A percentile compares a stretch with the other conserved stretches of the same genome.
phyloP scores from a whole-genome alignment of 2,329 filamentous ascomycete genomes.

The Aspergillus sp. region DNA sequence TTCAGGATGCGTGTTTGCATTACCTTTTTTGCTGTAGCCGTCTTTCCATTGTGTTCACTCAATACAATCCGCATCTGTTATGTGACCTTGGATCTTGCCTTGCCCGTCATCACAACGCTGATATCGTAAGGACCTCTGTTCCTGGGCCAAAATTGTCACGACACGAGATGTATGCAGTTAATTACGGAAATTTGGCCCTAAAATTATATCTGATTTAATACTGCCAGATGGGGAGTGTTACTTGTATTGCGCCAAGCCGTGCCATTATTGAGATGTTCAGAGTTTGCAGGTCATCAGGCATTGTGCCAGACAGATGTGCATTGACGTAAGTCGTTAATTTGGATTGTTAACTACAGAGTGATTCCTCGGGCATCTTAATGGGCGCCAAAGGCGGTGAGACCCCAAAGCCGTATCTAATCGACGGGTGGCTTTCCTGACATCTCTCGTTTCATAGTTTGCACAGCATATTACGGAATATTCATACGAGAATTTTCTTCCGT shows the following conservation, averaged over 20 bases:
- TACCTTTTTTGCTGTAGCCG: background rate
- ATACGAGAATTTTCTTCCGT: too few relatives aligned
- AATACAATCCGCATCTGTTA: background rate
- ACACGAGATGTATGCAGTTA: background rate
- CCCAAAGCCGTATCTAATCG: too few relatives aligned
- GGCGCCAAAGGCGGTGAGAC: too few relatives aligned
- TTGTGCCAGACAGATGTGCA: too few relatives aligned
- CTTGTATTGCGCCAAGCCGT: background rate
- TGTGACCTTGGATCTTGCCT: background rate
- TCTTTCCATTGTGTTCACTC: background rate
- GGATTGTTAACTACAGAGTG: too few relatives aligned
- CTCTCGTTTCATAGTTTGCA: too few relatives aligned
- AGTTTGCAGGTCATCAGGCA: background rate
- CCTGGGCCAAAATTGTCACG: background rate
- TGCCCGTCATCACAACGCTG: background rate
- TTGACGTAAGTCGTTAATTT: too few relatives aligned
- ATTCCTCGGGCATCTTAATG: too few relatives aligned
- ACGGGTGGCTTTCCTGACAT: too few relatives aligned
- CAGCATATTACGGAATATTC: too few relatives aligned
- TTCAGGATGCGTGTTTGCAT: constrained; percentile 4
- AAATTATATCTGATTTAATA: background rate
- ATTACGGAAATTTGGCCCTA: background rate
- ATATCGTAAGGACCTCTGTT: background rate
- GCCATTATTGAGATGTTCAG: background rate
- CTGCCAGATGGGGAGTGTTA: background rate